phyloP scores from a whole-genome alignment of 1,284 basidiomycete species.

The Omphalotus olearius region DNA sequence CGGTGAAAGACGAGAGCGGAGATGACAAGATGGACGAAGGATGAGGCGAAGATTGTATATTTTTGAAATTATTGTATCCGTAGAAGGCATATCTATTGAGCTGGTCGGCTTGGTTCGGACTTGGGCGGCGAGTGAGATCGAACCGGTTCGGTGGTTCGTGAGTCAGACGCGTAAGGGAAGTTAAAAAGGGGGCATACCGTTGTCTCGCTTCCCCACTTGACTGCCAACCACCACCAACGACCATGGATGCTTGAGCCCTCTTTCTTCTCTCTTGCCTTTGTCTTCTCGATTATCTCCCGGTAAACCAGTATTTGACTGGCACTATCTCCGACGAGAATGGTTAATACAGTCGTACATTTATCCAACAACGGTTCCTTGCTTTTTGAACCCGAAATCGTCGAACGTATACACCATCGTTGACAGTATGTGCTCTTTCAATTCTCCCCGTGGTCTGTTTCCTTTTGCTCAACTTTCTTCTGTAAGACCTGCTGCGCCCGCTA shows the following conservation, averaged over 20 bases:
- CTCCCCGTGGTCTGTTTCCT: neutral
- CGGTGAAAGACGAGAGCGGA: slow-evolving; percentile 57
- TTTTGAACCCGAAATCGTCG: slow-evolving; percentile 80
- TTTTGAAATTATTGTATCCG: neutral
- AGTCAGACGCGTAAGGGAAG: neutral
- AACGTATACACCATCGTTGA: slow-evolving; percentile 70
- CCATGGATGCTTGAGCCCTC: slow-evolving; percentile 43
- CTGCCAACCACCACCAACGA: slow-evolving; percentile 33
- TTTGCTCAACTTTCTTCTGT: neutral
- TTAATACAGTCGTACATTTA: slow-evolving; percentile 73
- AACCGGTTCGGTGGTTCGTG: slow-evolving; percentile 1
- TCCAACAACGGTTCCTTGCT: slow-evolving; percentile 80
- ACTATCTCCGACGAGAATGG: slow-evolving; percentile 58
- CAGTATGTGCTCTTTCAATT: slow-evolving; percentile 21
- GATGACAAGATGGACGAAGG: slow-evolving; percentile 77
- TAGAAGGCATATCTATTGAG: neutral
- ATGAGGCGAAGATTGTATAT: slow-evolving; percentile 20
- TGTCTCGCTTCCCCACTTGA: slow-evolving; percentile 20
- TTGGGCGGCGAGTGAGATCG: neutral
- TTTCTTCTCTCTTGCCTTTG: slow-evolving; percentile 17
- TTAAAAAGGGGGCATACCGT: neutral
- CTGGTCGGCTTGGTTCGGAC: slow-evolving; percentile 4
- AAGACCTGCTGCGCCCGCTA: slow-evolving; percentile 7
- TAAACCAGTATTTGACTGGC: slow-evolving; percentile 33
- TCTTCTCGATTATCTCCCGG: slow-evolving; percentile 27